Conservation (phyloP, 768 basidiomycete genomes). For the Exidia glandulosa region DNA sequence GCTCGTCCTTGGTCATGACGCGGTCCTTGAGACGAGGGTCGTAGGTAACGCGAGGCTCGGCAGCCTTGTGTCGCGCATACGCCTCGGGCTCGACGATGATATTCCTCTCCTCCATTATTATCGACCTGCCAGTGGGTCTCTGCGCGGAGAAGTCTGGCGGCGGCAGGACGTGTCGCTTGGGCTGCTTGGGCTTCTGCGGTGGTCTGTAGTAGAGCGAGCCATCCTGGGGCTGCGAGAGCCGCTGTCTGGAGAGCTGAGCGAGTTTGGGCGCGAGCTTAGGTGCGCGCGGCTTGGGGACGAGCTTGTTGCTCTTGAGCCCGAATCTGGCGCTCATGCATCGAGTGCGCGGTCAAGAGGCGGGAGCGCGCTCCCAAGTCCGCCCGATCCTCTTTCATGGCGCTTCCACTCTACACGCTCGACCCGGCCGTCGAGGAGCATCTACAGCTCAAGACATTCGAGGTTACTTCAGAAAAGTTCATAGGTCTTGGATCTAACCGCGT, state of each 20-base stretch:
- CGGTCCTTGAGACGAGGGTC: too few relatives aligned
- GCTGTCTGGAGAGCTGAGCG: neutral
- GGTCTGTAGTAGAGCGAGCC: neutral
- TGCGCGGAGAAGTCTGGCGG: neutral
- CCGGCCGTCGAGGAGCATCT: slow-evolving; percentile 33
- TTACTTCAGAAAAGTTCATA: slow-evolving; percentile 3
- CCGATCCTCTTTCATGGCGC: too few relatives aligned
- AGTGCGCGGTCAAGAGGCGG: too few relatives aligned
- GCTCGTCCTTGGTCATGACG: too few relatives aligned
- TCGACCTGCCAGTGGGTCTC: neutral
- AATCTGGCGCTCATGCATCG: too few relatives aligned
- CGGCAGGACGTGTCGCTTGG: neutral
- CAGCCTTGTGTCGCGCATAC: too few relatives aligned
- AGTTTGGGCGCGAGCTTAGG: too few relatives aligned
- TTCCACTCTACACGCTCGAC: slow-evolving; percentile 45
- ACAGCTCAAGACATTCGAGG: slow-evolving; percentile 30
- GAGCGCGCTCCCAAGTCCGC: too few relatives aligned
- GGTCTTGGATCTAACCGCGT: neutral
- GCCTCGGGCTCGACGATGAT: too few relatives aligned
- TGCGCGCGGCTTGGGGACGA: slow-evolving; percentile 16
- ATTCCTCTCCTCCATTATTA: too few relatives aligned
- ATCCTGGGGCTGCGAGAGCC: neutral
- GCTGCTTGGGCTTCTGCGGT: neutral
- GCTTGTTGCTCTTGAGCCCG: too few relatives aligned
- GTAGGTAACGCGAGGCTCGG: too few relatives aligned